Base-by-base conservation (phyloP, 1,284 basidiomycete species). In the Anthracocystis walkeri region DNA sequence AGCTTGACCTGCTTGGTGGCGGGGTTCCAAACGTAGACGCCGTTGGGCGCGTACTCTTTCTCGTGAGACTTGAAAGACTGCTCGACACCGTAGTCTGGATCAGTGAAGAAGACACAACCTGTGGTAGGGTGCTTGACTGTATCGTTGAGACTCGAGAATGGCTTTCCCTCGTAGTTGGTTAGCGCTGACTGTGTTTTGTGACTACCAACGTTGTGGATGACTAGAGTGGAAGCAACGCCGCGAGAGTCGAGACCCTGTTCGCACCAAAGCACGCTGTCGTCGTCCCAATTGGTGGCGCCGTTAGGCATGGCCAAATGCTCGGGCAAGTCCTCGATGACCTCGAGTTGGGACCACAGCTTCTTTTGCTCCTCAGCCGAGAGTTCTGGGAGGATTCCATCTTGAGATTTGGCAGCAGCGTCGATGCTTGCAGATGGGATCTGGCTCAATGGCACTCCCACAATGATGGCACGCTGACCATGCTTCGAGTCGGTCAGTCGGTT, bases 31-130 rank as follows among this genome's bases (percentile, higher is more conserved):
- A 53, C 55, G 45, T 75, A 78, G 40, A 78, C 53, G 5, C 53
- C 76, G 44, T 78, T 75, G 55, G 76, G 76, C 4, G 76, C 76
- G 29, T 78, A 78, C 35, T 62, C 56, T 6, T 27, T 57, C 12
- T 68, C 18, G 33, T 35, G 20, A 16, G 59, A 41, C 55, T 72
- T 75, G 65, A 75, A 78, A 18, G 57, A 63, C 52, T 78, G 76
- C 63, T 72, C 76, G 27, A 78, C 65, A 45, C 76, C 76, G 56
- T 78, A 78, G 58, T 78, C 76, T 20, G 76, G 76, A 44, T 78
- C 76, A 25, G 76, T 78, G 58, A 78, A 78, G 42, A 78, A 75
- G 51, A 78, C 52, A 21, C 58, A 61, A 18, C 73, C 65, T 16
- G 60, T 69, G n/a, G 64, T 61, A 7, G 69, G 58, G 31, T 78